Evolutionary conservation across 2,329 filamentous ascomycete species (phyloP).

Genomic region (Lojkania enalia): DNA sequence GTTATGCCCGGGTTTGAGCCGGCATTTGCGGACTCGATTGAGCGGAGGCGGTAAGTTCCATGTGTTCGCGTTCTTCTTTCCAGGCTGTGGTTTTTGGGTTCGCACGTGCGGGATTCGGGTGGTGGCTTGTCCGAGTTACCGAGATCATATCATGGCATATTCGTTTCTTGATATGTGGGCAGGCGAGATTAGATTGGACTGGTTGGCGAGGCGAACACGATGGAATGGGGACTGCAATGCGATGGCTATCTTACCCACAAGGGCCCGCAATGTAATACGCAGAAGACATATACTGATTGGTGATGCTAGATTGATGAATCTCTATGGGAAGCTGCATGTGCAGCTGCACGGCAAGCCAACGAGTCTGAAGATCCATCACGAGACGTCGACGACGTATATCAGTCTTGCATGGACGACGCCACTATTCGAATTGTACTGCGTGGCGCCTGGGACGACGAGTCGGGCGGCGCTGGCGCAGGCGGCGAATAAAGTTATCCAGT

Average conservation of each 20-base stretch:
- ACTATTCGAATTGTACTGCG: slow-evolving; percentile 89
- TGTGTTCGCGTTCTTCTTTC: no score
- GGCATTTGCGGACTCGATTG: slow-evolving; percentile 63
- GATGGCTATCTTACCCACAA: not conserved
- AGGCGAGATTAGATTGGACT: not conserved
- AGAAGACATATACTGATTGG: no score
- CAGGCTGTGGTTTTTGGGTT: no score
- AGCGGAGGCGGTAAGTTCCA: slow-evolving; percentile 61
- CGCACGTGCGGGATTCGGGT: no score
- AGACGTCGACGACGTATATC: slow-evolving; percentile 69
- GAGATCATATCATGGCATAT: no score
- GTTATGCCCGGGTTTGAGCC: slow-evolving; percentile 82
- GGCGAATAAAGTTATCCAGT: slow-evolving; percentile 87
- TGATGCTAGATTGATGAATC: slow-evolving; percentile 66
- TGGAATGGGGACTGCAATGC: not conserved
- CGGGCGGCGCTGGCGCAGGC: slow-evolving; percentile 74
- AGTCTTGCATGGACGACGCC: slow-evolving; percentile 90
- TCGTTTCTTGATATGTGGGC: no score
- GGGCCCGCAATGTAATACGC: no score
- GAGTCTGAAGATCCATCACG: slow-evolving; percentile 84
- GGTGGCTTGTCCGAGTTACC: no score
- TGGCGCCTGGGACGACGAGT: slow-evolving; percentile 73
- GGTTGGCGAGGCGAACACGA: not conserved
- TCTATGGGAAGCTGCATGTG: slow-evolving; percentile 84
- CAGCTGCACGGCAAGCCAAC: slow-evolving; percentile 82